Evolutionary conservation across 805 yeast species (phyloP), one percentile per base, ranked within the genome.

Genomic region (Priceomyces fermenticarens): DNA sequence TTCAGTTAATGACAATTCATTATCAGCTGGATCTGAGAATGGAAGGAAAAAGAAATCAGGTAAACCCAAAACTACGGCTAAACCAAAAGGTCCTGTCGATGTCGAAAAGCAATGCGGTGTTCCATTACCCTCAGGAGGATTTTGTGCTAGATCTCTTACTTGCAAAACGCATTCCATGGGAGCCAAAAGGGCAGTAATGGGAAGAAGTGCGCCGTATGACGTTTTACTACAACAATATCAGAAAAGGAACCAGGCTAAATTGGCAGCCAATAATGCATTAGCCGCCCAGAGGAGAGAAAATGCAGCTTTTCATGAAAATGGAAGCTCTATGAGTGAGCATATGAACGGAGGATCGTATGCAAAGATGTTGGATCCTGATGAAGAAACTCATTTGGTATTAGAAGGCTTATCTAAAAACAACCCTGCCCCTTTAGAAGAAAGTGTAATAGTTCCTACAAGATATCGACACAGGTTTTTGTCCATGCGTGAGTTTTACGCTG

Each of bases 141-240:
- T 81, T 51, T 93, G 99, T 72, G 97, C 97, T 3, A 75, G 99
- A 38, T 89, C 97, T 0, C 71, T 93, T 45, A 93, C 99, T 0
- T 93, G 99, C 73, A 93, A 93, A 59, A 89, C 97, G 0, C 99
- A 93, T 63, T 88, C 98, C 1, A 90, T 93, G 97, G 97, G 97
- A 27, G 96, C 97, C 20, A 93, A 93, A 55, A 78, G 99, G 52
- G 90, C 96, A 0, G 99, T 93, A 14, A 81, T 80, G 12, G 99
- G 99, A 9, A 76, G 99, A 53, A 82, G 95, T 28, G 90, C 93
- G 6, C 89, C 97, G 0, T 93, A 89, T 64, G 99, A 93, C 60
- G 81, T 80, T 23, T 69, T 93, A 39, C 70, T 93, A 41, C 88
- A 90, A 14, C 90, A 88, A 12, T 90, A 91, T 57, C 99, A 93